These are phyloP conservation scores for Penicillium crystallinum DNA, from an alignment of 495 filamentous ascomycete species.

Conservation along the genomic window DNA sequence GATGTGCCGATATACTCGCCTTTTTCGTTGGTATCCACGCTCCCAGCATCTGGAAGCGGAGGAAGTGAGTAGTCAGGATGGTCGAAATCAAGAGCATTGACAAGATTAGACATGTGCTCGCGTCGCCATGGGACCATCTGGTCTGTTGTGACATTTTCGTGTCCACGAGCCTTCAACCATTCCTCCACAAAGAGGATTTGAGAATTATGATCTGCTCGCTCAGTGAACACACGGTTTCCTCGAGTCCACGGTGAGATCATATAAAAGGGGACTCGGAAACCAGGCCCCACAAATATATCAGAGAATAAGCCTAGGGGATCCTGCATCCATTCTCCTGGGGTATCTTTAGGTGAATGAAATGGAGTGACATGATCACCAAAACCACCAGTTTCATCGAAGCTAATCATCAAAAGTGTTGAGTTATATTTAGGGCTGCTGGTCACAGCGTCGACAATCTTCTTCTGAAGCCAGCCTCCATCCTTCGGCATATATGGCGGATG, in stretches of 20 bases:
- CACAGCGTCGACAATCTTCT: constrained; percentile 49
- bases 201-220: constrained; percentile 53
- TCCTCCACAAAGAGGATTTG: constrained; percentile 53
- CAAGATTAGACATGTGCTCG: constrained; percentile 50
- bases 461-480: constrained; percentile 54
- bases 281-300: constrained; percentile 47
- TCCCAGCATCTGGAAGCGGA: constrained; percentile 34
- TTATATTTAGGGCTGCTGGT: constrained; percentile 45
- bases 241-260: constrained; percentile 56
- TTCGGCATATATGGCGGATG: constrained; percentile 50
- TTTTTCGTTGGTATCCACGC: constrained; percentile 27
- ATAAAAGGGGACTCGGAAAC: constrained; percentile 50
- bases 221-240: constrained; percentile 49
- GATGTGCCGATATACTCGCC: constrained; percentile 42
- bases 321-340: constrained; percentile 51
- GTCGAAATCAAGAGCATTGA: constrained; percentile 49
- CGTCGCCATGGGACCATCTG: constrained; percentile 51
- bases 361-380: constrained; percentile 52
- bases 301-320: constrained; percentile 46
- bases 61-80: constrained; percentile 47
- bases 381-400: constrained; percentile 52
- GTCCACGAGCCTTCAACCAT: constrained; percentile 47
- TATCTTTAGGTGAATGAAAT: constrained; percentile 47
- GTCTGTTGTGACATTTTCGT: constrained; percentile 40
- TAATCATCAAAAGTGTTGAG: constrained; percentile 48